Evolutionary conservation across 192 early-diverging fungal genomes (phyloP).

Genomic region (Spizellomyces punctatus): DNA sequence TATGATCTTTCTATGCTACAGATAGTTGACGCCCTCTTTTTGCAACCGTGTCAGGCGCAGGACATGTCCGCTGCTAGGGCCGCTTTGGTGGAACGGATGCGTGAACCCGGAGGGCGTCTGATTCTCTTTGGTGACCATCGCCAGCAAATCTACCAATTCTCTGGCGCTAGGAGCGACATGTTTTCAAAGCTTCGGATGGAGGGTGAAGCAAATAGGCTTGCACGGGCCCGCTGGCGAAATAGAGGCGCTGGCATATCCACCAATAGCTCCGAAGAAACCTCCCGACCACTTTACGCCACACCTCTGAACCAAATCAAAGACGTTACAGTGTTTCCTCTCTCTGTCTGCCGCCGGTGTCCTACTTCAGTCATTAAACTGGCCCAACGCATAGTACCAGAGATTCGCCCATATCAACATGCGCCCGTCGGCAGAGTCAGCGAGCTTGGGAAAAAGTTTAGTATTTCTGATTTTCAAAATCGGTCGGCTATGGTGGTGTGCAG

Average conservation of each 20-base stretch:
- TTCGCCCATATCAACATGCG: background rate
- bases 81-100: conserved; percentile 1
- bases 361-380: conserved; percentile 19
- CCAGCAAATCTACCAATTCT: conserved; percentile 32
- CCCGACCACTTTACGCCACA: too few species aligned
- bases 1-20: background rate
- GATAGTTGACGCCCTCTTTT: background rate
- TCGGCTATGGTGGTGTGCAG: conserved; percentile 14
- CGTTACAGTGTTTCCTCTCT: conserved; percentile 21
- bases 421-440: background rate
- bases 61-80: conserved; percentile 33
- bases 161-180: conserved; percentile 9
- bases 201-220: background rate
- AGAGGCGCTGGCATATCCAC: background rate
- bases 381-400: conserved; percentile 19
- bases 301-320: background rate
- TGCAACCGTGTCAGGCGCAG: conserved; percentile 19
- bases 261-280: background rate
- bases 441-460: background rate
- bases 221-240: background rate
- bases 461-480: conserved; percentile 2
- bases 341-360: conserved; percentile 26
- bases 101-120: background rate
- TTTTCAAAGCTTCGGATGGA: background rate
- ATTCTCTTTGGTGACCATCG: conserved; percentile 25